phyloP scores from a whole-genome alignment of 1,139 yeast genomes.

The Saccharomyces hybrid region DNA sequence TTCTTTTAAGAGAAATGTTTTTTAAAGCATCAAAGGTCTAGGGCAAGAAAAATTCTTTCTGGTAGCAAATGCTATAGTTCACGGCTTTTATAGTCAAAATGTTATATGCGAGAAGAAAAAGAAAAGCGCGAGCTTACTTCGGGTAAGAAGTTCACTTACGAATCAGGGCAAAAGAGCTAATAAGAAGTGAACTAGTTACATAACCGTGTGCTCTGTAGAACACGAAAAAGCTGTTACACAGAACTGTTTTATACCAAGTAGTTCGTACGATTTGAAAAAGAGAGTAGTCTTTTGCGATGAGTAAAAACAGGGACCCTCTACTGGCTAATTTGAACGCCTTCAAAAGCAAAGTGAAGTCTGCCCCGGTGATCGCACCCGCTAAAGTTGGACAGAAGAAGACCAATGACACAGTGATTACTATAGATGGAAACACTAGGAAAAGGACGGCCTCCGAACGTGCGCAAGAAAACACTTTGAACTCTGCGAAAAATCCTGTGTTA shows the following conservation, averaged over 20 bases:
- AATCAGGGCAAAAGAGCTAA: background rate
- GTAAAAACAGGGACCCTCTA: conserved; percentile 34
- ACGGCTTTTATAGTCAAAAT: background rate
- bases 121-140: background rate
- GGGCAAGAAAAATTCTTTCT: too few relatives aligned
- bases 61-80: background rate
- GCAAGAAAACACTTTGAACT: background rate
- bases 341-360: conserved; percentile 49
- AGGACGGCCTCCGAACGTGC: conserved; percentile 15
- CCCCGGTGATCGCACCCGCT: conserved; percentile 47
- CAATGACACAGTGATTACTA: conserved; percentile 9
- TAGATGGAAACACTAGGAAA: conserved; percentile 17
- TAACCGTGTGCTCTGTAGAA: background rate
- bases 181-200: conserved; percentile 4
- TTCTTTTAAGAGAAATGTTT: background rate
- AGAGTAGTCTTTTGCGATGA: conserved; percentile 7
- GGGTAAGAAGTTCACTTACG: background rate
- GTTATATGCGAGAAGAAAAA: background rate
- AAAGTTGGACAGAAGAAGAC: conserved; percentile 19
- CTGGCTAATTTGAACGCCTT: conserved; percentile 53
- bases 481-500: conserved; percentile 4
- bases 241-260: background rate
- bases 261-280: background rate
- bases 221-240: background rate
- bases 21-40: too few relatives aligned